Base-by-base conservation (phyloP, 2,329 filamentous ascomycete genomes). In the Nothomitra cinnamomea region DNA sequence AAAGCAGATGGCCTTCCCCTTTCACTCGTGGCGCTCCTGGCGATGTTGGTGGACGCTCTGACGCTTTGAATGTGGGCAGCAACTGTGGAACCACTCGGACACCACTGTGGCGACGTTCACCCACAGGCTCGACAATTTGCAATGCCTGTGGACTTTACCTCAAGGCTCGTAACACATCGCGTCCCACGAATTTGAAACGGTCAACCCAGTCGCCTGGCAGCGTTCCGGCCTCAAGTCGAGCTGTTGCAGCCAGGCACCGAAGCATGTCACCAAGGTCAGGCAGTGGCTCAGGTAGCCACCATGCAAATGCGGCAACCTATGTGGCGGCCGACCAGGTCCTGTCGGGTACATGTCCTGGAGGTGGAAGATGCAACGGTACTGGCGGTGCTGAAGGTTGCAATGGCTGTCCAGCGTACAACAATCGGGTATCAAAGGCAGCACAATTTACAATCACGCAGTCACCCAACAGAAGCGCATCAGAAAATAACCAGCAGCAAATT, bases 381-480 rank as follows among this genome's bases (percentile, higher is more conserved):
- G 92, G 92, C 45, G 92, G 92, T 53, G 88, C 92, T 32, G 87
- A 94, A 64, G 90, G 88, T 19, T 98, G 92, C 66, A 88, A 87
- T 65, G 92, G 92, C 12, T 98, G 92, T 64, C 92, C 92, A 36
- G 92, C 92, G 1, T 98, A 87, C 73, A 98, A 98, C 73, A 98
- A 98, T 64, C 80, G 92, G 53, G 82, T 96, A 40, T 85, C 90
- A 35, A 96, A 95, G 67, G 86, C 80, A 48, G 84, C 85, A 17
- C 83, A 85, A 65, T 78, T 85, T 59, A 81, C 73, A 53, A 71
- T 80, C 53, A 72, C 74, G 57, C 68, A 63, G 56, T 59, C 35
- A 24, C 21, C 50, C 5, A 36, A 41, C 52, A 22, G 22, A 49
- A 22, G 17, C 22, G 40, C 19, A 13, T 2, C 24, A 49, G 24